A percentile compares a stretch with the other conserved stretches of the same genome.
These are phyloP conservation scores for Talaromyces pinophilus DNA, from an alignment of 2,329 filamentous ascomycete genomes.

Conservation along the genomic window DNA sequence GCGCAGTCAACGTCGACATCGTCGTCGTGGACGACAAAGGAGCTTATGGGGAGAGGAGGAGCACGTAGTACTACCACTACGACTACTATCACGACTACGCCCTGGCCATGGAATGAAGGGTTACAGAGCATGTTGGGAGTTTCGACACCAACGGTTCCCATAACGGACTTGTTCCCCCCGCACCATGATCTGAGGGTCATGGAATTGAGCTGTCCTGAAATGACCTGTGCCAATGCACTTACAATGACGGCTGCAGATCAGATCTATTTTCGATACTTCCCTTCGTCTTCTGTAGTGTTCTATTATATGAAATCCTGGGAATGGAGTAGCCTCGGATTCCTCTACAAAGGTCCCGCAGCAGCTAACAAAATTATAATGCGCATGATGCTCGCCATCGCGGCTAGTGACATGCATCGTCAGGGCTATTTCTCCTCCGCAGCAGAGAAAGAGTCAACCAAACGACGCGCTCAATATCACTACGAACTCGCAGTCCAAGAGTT, in stretches of 20 bases:
- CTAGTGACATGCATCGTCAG: constrained; percentile 41
- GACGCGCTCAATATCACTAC: constrained; percentile 39
- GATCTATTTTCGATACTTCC: constrained; percentile 39
- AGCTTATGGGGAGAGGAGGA: background rate
- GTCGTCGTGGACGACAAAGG: constrained; percentile 1
- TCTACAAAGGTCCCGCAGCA: constrained; percentile 39
- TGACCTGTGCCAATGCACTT: constrained; percentile 37
- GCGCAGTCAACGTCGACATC: background rate
- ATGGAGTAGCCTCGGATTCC: constrained; percentile 42
- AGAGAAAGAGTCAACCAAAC: constrained; percentile 33
- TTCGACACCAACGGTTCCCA: background rate
- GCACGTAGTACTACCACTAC: background rate
- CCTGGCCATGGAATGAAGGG: background rate
- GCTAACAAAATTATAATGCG: constrained; percentile 43
- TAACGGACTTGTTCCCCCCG: background rate
- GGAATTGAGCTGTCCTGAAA: constrained; percentile 1
- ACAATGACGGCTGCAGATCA: constrained; percentile 38
- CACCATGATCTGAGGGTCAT: background rate
- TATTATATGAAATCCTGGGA: constrained; percentile 43
- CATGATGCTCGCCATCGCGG: constrained; percentile 42
- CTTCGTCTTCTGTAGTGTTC: constrained; percentile 36
- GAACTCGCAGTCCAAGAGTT: constrained; percentile 41
- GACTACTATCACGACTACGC: background rate
- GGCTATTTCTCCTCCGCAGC: constrained; percentile 32
- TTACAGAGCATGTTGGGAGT: background rate